Base-by-base conservation (phyloP, 1,139 yeast genomes). In the Blastobotrys petasosporus region DNA sequence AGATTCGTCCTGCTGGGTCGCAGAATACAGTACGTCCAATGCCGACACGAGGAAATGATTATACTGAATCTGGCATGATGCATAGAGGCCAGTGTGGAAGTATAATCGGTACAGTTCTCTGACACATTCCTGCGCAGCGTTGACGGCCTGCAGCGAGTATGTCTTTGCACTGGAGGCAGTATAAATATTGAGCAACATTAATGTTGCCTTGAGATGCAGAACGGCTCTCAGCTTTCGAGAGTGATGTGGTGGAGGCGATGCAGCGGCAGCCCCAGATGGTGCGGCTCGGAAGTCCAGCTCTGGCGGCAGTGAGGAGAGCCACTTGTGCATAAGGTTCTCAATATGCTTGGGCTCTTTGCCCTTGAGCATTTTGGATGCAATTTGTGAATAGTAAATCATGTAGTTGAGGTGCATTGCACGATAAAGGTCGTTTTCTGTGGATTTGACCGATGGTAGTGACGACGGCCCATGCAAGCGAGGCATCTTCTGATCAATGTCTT, bases 11-110 rank as follows among this genome's bases (percentile, higher is more conserved):
- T 49, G 45, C 29, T 46, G 49, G 9, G 57, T 49, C 3, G 59
- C 57, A n/a, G 54, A 47, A 37, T 56, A 55, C 16, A 58, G 42
- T 1, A 58, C 61, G 12, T 59, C 60, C 31, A 58, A 45, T n/a
- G 61, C 56, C 6, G 61, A 50, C 10, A 58, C 54, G 39, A 58
- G 41, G 42, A 55, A 58, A 39, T 58, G 58, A 44, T 56, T 57
- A 47, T 58, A 58, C 41, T 58, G 62, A 17, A 58, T 51, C 41
- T 53, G 58, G 33, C 60, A 58, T 5, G 51, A 46, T 8, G 49
- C 29, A 48, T 58, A 58, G 15, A 56, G 45, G 16, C 48, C 58
- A 4, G 57, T 50, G 34, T 57, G 47, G 40, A 52, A 52, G 34
- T 53, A 56, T 4, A 58, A 47, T 15, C 56, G 48, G 4, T 49